These are phyloP conservation scores for Boletus sp. DNA, from an alignment of 768 basidiomycete species.

Conservation along the genomic window DNA sequence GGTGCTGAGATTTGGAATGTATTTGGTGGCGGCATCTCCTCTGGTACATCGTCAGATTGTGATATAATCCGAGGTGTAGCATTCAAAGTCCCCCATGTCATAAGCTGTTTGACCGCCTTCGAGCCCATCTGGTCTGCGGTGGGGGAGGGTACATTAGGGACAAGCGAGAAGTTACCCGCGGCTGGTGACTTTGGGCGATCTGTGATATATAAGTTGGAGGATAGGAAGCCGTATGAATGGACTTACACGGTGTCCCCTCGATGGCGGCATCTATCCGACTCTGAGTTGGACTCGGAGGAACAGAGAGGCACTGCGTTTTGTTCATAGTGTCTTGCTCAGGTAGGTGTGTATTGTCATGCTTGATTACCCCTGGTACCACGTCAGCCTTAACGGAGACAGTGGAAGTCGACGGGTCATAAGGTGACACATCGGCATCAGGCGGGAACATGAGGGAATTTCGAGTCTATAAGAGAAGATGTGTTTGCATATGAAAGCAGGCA, in stretches of 20 bases:
- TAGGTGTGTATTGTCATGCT: constrained; percentile 79
- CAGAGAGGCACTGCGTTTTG: constrained; percentile 43
- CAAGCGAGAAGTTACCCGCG: constrained; percentile 62
- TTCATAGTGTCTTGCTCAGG: constrained; percentile 60
- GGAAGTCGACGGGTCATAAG: constrained; percentile 52
- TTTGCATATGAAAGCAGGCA: neutral
- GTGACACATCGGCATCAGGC: constrained; percentile 85
- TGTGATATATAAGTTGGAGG: constrained; percentile 29
- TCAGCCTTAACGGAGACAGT: constrained; percentile 29
- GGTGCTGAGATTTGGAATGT: constrained; percentile 79
- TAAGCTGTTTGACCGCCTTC: constrained; percentile 81
- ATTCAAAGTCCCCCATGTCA: constrained; percentile 95
- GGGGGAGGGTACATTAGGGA: constrained; percentile 85
- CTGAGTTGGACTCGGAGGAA: constrained; percentile 84
- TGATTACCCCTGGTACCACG: constrained; percentile 60
- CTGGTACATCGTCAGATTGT: constrained; percentile 51
- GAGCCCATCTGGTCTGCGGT: constrained; percentile 80
- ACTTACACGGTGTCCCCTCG: constrained; percentile 83
- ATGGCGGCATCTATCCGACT: constrained; percentile 93
- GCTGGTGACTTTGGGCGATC: constrained; percentile 62
- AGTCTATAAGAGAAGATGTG: constrained; percentile 44
- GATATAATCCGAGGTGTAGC: constrained; percentile 89
- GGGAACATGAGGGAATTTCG: constrained; percentile 95
- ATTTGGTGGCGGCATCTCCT: constrained; percentile 40
- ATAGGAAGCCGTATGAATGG: neutral